These are phyloP conservation scores for Microdochium paspali DNA, from an alignment of 2,329 filamentous ascomycete species.

Conservation along the genomic window DNA sequence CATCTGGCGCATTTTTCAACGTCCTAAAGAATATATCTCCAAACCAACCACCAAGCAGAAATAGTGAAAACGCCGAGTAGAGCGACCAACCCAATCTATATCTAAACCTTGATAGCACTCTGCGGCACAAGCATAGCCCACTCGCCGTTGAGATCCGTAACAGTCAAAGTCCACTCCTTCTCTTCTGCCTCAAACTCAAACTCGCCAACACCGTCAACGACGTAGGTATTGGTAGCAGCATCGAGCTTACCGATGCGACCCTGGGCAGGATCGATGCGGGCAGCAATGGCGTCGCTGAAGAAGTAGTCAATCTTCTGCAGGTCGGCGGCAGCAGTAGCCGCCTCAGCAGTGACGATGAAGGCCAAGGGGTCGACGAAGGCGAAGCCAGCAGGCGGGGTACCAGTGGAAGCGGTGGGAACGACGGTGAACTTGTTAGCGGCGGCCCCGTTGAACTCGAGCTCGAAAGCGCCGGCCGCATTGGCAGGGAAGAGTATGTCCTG, in stretches of 20 bases:
- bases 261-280: constrained; percentile 3
- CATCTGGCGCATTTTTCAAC: neutral
- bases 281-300: constrained; percentile 5
- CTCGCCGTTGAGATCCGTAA: constrained; percentile 8
- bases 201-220: constrained; percentile 6
- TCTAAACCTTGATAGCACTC: neutral
- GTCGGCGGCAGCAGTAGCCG: constrained; percentile 2
- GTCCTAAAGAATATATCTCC: neutral
- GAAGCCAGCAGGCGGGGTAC: constrained; percentile 4
- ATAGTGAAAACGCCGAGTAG: neutral
- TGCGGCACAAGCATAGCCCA: constrained; percentile 5
- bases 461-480: constrained; percentile 4
- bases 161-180: constrained; percentile 6
- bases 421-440: constrained; percentile 5
- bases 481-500: constrained; percentile 4
- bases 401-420: constrained; percentile 2
- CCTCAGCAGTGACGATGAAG: constrained; percentile 3
- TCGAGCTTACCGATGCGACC: constrained; percentile 5
- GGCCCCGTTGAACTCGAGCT: constrained; percentile 7
- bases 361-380: constrained; percentile 7
- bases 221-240: constrained; percentile 4
- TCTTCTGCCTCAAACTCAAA: constrained; percentile 9
- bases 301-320: constrained; percentile 7
- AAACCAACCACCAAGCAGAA: neutral
- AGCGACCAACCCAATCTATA: too few species aligned